Conservation (phyloP, 1,284 basidiomycete species). For the Athelia psychrophila region DNA sequence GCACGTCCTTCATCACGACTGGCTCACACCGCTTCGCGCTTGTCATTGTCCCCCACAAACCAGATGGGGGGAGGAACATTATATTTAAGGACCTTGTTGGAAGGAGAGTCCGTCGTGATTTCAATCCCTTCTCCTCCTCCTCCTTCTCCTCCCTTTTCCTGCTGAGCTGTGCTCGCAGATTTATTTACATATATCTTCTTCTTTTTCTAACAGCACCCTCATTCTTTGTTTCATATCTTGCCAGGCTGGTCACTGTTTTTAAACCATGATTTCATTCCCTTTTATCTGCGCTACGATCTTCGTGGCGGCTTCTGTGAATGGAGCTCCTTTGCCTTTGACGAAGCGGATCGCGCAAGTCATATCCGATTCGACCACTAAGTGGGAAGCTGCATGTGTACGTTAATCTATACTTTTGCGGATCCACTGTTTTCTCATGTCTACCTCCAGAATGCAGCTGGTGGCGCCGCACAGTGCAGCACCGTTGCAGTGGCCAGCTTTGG, state of each 20-base stretch:
- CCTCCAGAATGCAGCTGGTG: constrained; percentile 45
- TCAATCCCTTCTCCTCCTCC: neutral
- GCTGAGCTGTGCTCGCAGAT: constrained; percentile 6
- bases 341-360: constrained; percentile 43
- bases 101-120: too few species aligned
- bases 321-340: constrained; percentile 26
- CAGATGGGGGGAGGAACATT: too few species aligned
- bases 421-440: neutral
- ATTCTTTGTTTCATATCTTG: neutral
- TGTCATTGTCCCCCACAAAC: too few species aligned
- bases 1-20: too few species aligned
- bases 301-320: constrained; percentile 11
- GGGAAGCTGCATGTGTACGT: constrained; percentile 30
- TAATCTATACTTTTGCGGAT: neutral
- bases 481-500: constrained; percentile 48
- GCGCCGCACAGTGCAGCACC: constrained; percentile 49
- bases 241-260: neutral
- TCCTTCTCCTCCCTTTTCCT: neutral
- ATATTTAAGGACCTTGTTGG: too few species aligned
- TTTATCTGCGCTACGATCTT: constrained; percentile 10
- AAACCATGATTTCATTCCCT: constrained; percentile 10
- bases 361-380: constrained; percentile 33
- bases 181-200: constrained; percentile 2
- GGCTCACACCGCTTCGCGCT: too few species aligned
- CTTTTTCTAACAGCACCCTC: neutral